Evolutionary conservation across 768 basidiomycete genomes (phyloP).

Genomic region (Lentinula raphanica): DNA sequence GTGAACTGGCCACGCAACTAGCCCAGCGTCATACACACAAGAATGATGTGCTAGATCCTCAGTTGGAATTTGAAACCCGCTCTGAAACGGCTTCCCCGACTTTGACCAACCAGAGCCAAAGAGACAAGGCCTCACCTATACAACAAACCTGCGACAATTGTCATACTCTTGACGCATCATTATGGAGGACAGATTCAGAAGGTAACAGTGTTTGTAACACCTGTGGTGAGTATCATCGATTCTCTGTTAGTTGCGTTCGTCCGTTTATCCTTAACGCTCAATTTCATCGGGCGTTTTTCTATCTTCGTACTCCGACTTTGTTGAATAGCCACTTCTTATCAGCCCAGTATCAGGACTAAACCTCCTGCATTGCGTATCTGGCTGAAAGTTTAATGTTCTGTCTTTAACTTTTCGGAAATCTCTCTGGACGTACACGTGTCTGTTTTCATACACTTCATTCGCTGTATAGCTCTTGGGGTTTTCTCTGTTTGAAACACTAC

Average conservation of each 20-base stretch:
- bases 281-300: background rate
- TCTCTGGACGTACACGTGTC: background rate
- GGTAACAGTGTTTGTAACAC: constrained; percentile 87
- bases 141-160: constrained; percentile 66
- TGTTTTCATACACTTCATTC: background rate
- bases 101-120: constrained; percentile 16
- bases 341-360: background rate
- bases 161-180: constrained; percentile 70
- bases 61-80: background rate
- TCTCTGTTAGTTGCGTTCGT: background rate
- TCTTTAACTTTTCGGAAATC: background rate
- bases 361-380: no score
- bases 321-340: background rate
- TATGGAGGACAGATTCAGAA: constrained; percentile 78
- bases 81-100: constrained; percentile 6
- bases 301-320: background rate
- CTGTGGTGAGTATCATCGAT: constrained; percentile 62
- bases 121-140: constrained; percentile 17
- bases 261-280: background rate
- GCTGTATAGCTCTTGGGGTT: background rate
- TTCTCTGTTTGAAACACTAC: background rate
- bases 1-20: background rate
- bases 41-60: background rate
- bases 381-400: no score
- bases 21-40: background rate